Percentiles rank a stretch among this genome's conserved stretches.
Conservation (phyloP, 495 filamentous ascomycete genomes). For the Aspergillus ellipticus region DNA sequence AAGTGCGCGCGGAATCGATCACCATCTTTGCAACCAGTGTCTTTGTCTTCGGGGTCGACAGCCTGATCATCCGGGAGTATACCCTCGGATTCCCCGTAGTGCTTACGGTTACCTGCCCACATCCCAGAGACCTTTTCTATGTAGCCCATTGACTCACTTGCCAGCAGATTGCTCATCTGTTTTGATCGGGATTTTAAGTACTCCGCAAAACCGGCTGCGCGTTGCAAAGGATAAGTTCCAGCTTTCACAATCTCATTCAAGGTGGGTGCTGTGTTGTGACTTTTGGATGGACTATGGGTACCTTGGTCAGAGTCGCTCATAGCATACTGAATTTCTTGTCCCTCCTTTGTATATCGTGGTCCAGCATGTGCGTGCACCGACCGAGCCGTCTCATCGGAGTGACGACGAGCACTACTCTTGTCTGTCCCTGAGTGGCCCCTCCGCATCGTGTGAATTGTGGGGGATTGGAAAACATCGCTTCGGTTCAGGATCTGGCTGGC, state of each 20-base stretch:
- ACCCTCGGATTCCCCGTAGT: slow-evolving; percentile 76
- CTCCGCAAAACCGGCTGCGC: slow-evolving; percentile 78
- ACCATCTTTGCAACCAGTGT: slow-evolving; percentile 56
- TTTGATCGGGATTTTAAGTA: slow-evolving; percentile 74
- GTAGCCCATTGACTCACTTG: slow-evolving; percentile 95
- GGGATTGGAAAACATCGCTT: slow-evolving; percentile 87
- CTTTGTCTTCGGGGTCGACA: slow-evolving; percentile 62
- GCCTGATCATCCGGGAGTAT: slow-evolving; percentile 59
- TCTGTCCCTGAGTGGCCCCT: slow-evolving; percentile 25
- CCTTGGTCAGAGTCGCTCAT: slow-evolving; percentile 22
- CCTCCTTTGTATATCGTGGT: slow-evolving; percentile 1
- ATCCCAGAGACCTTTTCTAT: slow-evolving; percentile 96
- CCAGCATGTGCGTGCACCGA: slow-evolving; percentile 21
- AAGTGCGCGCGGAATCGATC: slow-evolving; percentile 88
- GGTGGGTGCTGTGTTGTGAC: slow-evolving; percentile 48
- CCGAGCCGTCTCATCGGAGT: slow-evolving; percentile 43
- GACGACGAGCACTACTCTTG: slow-evolving; percentile 19
- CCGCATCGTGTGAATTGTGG: slow-evolving; percentile 56
- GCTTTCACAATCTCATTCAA: slow-evolving; percentile 71
- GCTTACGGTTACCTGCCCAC: slow-evolving; percentile 87
- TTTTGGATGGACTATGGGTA: slow-evolving; percentile 20
- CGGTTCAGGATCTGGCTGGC: slow-evolving; percentile 85
- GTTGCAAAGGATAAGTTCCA: slow-evolving; percentile 77
- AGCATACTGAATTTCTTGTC: slow-evolving; percentile 14
- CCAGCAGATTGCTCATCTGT: slow-evolving; percentile 79